Evolutionary conservation across 2,329 filamentous ascomycete genomes (phyloP).

Genomic region (Neocatenulostroma microsporum): DNA sequence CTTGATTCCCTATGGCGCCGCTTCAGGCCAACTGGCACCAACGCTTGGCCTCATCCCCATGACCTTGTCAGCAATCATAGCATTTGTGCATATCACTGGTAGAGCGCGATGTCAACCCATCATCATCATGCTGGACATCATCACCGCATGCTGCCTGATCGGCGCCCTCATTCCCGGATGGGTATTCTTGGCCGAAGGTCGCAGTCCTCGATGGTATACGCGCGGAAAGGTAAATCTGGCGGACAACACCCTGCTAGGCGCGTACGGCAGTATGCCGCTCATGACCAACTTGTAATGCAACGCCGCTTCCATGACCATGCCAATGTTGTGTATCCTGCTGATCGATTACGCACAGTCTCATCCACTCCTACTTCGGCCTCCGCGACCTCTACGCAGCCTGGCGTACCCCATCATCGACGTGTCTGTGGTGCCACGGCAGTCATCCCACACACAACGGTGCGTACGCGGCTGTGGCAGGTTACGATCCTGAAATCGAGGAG

Average conservation of each 20-base stretch:
- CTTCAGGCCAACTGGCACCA: slow-evolving; percentile 2
- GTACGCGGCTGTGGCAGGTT: neutral
- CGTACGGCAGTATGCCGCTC: slow-evolving; percentile 14
- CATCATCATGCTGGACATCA: slow-evolving; percentile 9
- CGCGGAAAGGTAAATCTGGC: no score
- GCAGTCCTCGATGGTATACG: no score
- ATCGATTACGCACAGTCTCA: slow-evolving; percentile 7
- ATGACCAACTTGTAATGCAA: slow-evolving; percentile 18
- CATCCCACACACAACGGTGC: neutral
- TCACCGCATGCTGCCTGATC: slow-evolving; percentile 10
- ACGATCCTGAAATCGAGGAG: neutral
- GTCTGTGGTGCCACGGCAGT: slow-evolving; percentile 15
- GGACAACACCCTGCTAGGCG: slow-evolving; percentile 9
- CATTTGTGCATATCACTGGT: slow-evolving; percentile 8
- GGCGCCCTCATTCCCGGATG: slow-evolving; percentile 13
- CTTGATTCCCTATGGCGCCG: slow-evolving; percentile 14
- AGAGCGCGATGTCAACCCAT: slow-evolving; percentile 1
- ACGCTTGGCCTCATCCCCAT: slow-evolving; percentile 16
- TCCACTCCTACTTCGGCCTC: slow-evolving; percentile 14
- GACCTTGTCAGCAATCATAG: slow-evolving; percentile 9
- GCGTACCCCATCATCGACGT: slow-evolving; percentile 2
- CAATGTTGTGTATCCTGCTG: neutral
- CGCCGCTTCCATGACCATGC: neutral
- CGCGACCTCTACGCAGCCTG: slow-evolving; percentile 7
- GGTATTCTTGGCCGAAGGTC: slow-evolving; percentile 1